Conservation (phyloP, 495 filamentous ascomycete species). For the Aspergillus nidulans region DNA sequence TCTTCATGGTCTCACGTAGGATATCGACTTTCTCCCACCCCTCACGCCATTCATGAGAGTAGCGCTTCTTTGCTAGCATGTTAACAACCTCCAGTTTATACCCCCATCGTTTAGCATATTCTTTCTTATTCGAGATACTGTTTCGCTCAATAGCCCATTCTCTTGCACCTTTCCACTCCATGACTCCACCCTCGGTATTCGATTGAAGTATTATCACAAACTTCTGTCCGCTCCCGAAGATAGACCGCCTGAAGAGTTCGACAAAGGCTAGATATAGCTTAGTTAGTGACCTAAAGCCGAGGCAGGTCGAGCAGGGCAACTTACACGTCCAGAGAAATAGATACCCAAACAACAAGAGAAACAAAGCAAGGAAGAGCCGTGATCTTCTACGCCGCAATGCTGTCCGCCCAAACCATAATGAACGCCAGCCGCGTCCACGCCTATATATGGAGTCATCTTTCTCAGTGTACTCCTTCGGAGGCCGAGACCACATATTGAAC, state of each 20-base stretch:
- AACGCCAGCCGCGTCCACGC: constrained; percentile 33
- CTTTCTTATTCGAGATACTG: constrained; percentile 89
- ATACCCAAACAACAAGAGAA: constrained; percentile 59
- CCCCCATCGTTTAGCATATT: constrained; percentile 83
- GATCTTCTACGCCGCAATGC: constrained; percentile 52
- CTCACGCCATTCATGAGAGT: constrained; percentile 98
- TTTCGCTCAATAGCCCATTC: constrained; percentile 99
- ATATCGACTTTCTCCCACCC: constrained; percentile 99
- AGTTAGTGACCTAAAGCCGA: background rate
- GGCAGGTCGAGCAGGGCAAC: constrained; percentile 11
- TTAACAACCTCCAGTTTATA: constrained; percentile 96
- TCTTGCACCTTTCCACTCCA: constrained; percentile 96
- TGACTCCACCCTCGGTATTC: constrained; percentile 93
- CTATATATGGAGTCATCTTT: constrained; percentile 76
- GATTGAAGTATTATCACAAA: constrained; percentile 91
- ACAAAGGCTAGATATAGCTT: constrained; percentile 26
- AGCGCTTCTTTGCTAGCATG: constrained; percentile 96
- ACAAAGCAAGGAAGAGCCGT: constrained; percentile 52
- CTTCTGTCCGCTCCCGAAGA: constrained; percentile 79
- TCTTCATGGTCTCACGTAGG: constrained; percentile 83
- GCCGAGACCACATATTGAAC: constrained; percentile 42
- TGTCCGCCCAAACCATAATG: constrained; percentile 35
- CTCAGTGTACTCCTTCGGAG: constrained; percentile 53
- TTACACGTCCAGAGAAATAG: constrained; percentile 55
- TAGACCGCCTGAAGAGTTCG: constrained; percentile 50